Conservation (phyloP, 768 basidiomycete genomes). For the Kwoniella sp. region DNA sequence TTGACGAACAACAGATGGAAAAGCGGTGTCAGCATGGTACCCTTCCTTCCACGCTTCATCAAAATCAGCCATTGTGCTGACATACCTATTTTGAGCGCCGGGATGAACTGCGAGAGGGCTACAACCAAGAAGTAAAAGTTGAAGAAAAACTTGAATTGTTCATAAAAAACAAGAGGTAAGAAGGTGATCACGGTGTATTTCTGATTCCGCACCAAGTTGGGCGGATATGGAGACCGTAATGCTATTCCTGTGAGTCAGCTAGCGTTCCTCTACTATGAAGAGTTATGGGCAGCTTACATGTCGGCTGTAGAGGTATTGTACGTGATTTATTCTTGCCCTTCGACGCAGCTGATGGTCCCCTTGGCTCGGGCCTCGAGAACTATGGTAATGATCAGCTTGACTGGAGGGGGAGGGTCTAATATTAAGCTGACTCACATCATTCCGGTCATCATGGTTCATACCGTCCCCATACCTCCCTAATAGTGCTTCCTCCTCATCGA, state of each 20-base stretch:
- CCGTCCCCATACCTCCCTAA: constrained; percentile 17
- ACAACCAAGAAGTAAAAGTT: constrained; percentile 98
- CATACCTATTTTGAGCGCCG: constrained; percentile 88
- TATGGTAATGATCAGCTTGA: neutral
- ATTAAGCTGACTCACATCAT: constrained; percentile 7
- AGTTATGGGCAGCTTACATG: constrained; percentile 16
- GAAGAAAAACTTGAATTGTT: constrained; percentile 99
- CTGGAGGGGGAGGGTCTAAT: neutral
- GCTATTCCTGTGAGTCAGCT: constrained; percentile 1
- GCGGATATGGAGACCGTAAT: constrained; percentile 58
- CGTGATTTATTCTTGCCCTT: constrained; percentile 38
- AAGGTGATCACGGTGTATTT: constrained; percentile 98
- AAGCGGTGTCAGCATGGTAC: neutral
- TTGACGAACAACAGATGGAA: neutral
- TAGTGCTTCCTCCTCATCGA: constrained; percentile 38
- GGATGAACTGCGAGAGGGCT: constrained; percentile 92
- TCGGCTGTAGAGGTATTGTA: constrained; percentile 38
- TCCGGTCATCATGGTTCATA: constrained; percentile 1
- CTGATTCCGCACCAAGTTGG: constrained; percentile 94
- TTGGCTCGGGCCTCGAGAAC: neutral
- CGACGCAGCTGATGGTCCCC: neutral
- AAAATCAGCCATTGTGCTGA: constrained; percentile 39
- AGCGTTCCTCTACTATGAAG: neutral
- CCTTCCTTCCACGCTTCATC: neutral
- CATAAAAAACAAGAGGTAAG: constrained; percentile 93